phyloP scores from a whole-genome alignment of 305 asterid genomes.

The Ilex paraguariensis region DNA sequence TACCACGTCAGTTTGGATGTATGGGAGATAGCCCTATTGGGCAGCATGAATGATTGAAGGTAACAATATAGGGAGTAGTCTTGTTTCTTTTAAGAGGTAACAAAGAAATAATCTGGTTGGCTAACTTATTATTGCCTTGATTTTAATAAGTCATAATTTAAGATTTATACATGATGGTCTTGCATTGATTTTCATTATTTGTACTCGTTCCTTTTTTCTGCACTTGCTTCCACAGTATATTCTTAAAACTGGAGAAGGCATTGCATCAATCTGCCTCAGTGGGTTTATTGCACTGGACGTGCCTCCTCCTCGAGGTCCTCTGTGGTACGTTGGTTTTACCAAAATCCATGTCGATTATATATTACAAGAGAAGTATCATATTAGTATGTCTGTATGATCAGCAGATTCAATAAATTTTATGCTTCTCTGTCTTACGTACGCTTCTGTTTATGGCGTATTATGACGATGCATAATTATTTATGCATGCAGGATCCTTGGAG shows the following conservation, averaged over 20 bases:
- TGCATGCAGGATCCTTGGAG: conserved; percentile 83
- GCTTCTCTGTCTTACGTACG: background rate
- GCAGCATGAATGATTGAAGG: background rate
- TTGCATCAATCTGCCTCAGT: conserved; percentile 35
- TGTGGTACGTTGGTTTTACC: conserved; percentile 31
- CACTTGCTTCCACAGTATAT: conserved; percentile 29
- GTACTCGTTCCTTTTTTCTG: background rate
- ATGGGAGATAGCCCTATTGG: background rate
- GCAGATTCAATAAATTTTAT: too few relatives aligned
- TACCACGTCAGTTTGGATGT: background rate
- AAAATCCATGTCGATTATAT: too few relatives aligned
- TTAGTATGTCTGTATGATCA: background rate
- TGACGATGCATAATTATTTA: background rate
- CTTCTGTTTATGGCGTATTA: background rate
- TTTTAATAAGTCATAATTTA: background rate
- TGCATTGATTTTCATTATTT: background rate
- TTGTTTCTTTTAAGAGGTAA: background rate
- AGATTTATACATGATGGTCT: background rate
- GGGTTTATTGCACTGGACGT: conserved; percentile 47
- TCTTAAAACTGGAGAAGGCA: conserved; percentile 36
- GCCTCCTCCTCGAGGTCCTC: conserved; percentile 49
- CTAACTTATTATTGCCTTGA: background rate
- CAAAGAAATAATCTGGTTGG: too few relatives aligned
- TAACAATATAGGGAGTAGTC: background rate
- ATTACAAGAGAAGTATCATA: background rate